These are phyloP conservation scores for Plasmodium reichenowi DNA, from an alignment of 169 alveolate genomes.

Conservation along the genomic window DNA sequence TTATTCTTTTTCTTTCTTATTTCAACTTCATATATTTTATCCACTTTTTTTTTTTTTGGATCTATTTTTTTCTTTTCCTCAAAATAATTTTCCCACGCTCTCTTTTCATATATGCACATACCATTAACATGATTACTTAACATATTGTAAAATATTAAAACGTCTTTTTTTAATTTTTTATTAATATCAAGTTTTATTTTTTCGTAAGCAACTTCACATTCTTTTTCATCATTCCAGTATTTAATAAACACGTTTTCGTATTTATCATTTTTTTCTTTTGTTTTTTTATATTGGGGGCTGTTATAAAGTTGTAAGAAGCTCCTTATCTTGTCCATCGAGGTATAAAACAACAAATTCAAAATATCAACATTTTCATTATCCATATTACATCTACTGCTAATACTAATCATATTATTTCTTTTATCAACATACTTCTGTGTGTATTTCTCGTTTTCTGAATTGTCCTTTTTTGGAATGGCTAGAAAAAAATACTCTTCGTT, in stretches of 20 bases:
- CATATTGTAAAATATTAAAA: background rate
- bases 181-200: conserved; percentile 11
- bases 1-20: background rate
- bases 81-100: background rate
- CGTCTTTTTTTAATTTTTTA: conserved; percentile 6
- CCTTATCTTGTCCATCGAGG: conserved; percentile 13
- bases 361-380: background rate
- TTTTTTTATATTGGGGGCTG: background rate
- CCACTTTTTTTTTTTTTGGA: background rate
- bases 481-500: conserved; percentile 50
- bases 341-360: conserved; percentile 16
- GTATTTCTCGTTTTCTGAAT: background rate
- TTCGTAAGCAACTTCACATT: conserved; percentile 1
- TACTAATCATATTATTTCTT: too few relatives aligned
- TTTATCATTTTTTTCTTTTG: conserved; percentile 2
- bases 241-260: conserved; percentile 29
- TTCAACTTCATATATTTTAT: background rate
- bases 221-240: conserved; percentile 51
- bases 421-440: background rate
- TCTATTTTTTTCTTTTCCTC: background rate
- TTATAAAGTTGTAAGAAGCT: conserved; percentile 20
- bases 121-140: background rate
- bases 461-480: conserved; percentile 20
- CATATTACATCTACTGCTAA: too few relatives aligned
- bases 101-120: background rate